Base-by-base conservation (phyloP, 495 filamentous ascomycete genomes). In the Geopyxis carbonaria region DNA sequence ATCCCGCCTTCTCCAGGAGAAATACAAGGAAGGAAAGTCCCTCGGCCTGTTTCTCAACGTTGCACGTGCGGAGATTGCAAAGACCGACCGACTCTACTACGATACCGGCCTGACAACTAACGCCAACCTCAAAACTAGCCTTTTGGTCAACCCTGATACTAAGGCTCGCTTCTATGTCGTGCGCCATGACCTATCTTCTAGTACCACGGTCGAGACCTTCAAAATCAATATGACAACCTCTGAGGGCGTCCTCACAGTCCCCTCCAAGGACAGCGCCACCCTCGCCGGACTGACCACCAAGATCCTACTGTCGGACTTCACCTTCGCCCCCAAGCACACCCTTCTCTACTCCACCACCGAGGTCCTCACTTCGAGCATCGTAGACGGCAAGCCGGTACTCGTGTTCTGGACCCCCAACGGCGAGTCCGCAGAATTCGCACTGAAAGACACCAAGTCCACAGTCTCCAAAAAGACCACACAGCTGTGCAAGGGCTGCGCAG, bases 301-400 rank as follows among this genome's bases (percentile, higher is more conserved):
- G 57, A 73, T 76, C 25, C 37, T 73, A 16, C 64, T 72, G 3
- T 74, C 70, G 0, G 72, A 75, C 44, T 75, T 71, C 43, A 50
- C 38, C 2, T 62, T 75, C 22, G 69, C 65, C 1, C n/a, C n/a
- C n/a, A 49, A 54, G 6, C 50, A 65, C 30, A 69, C 50, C 10
- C 48, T 76, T 6, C 57, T 73, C 1, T 76, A 76, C 48, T 73
- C 70, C 2, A 74, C 72, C 3, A 68, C 70, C 0, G 72, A 76
- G 34, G 59, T 76, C 7, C 45, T 73, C 10, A 72, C 69, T 4
- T 67, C 68, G 32, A 53, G 63, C 0, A 46, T 64, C 4, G 57
- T 69, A 13, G 68, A 72, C 40, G 55, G 50, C 2, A 55, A 57
- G 22, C 62, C 67, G 4, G 60, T 66, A 1, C 43, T 73, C 10